Percentiles rank a stretch among this genome's conserved stretches.
phyloP scores from a whole-genome alignment of 1,284 basidiomycete species.

The Ceratobasidium theobromae region DNA sequence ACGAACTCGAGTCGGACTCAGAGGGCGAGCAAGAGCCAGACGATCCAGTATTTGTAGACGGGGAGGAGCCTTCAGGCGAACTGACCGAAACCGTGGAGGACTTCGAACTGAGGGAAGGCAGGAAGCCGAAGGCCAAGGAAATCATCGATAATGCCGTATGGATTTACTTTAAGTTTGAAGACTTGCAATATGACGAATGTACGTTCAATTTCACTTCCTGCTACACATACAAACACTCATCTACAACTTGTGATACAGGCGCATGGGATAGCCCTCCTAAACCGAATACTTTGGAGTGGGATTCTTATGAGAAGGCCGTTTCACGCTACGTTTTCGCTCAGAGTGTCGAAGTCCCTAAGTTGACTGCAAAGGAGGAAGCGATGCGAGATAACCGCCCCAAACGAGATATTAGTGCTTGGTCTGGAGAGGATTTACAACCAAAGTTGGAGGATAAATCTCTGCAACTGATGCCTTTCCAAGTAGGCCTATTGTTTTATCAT shows the following conservation, averaged over 20 bases:
- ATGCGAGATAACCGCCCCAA: conserved; percentile 51
- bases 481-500: conserved; percentile 41
- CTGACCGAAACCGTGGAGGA: conserved; percentile 58
- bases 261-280: conserved; percentile 87
- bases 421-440: conserved; percentile 52
- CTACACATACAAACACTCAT: background rate
- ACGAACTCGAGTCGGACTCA: conserved; percentile 30
- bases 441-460: conserved; percentile 53
- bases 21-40: conserved; percentile 41
- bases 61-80: conserved; percentile 57
- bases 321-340: conserved; percentile 63
- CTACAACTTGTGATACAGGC: conserved; percentile 51
- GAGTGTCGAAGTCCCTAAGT: conserved; percentile 59
- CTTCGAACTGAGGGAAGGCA: conserved; percentile 56
- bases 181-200: conserved; percentile 88
- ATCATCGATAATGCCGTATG: conserved; percentile 57
- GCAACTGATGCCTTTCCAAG: conserved; percentile 85
- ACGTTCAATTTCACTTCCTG: conserved; percentile 37
- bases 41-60: conserved; percentile 50
- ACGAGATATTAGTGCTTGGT: conserved; percentile 50
- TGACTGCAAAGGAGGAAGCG: conserved; percentile 45
- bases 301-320: conserved; percentile 68
- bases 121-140: conserved; percentile 53
- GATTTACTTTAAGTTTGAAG: conserved; percentile 87
- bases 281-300: conserved; percentile 56